Percentiles rank a stretch among this genome's conserved stretches.
Conservation (phyloP, 2,329 filamentous ascomycete genomes). For the Colletotrichum euphorbiae region DNA sequence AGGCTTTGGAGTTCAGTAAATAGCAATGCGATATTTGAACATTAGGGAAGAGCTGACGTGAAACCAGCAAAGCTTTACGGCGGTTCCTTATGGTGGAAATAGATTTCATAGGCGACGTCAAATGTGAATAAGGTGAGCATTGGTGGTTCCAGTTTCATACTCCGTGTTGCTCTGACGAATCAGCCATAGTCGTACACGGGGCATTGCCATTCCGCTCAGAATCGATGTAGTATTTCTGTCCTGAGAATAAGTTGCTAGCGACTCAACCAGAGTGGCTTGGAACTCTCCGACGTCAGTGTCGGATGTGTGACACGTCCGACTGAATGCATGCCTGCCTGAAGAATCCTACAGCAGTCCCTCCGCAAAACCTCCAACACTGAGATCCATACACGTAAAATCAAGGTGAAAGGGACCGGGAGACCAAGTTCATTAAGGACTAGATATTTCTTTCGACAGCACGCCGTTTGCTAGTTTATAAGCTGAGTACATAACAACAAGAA, state of each 20-base stretch:
- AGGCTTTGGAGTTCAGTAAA: no score
- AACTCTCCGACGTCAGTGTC: conserved; percentile 3
- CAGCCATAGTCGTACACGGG: no score
- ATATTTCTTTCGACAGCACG: not conserved
- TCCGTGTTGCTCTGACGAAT: no score
- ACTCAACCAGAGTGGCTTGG: not conserved
- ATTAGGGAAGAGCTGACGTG: no score
- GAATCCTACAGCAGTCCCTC: conserved; percentile 7
- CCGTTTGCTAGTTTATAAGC: conserved; percentile 12
- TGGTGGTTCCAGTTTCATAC: no score
- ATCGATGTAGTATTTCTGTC: not conserved
- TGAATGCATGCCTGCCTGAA: not conserved
- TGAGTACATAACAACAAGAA: conserved; percentile 26
- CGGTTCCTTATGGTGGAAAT: no score
- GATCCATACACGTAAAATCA: conserved; percentile 8
- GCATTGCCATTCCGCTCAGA: not conserved
- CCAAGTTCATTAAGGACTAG: conserved; percentile 29
- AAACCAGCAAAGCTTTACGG: no score
- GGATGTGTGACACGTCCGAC: not conserved
- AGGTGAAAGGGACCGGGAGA: not conserved
- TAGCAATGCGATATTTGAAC: no score
- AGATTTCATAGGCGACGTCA: no score
- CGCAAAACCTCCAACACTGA: conserved; percentile 7
- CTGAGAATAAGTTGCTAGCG: not conserved
- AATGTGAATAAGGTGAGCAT: no score